Evolutionary conservation across 192 early-diverging fungal species (phyloP).

Genomic region (Podila minutissima): DNA sequence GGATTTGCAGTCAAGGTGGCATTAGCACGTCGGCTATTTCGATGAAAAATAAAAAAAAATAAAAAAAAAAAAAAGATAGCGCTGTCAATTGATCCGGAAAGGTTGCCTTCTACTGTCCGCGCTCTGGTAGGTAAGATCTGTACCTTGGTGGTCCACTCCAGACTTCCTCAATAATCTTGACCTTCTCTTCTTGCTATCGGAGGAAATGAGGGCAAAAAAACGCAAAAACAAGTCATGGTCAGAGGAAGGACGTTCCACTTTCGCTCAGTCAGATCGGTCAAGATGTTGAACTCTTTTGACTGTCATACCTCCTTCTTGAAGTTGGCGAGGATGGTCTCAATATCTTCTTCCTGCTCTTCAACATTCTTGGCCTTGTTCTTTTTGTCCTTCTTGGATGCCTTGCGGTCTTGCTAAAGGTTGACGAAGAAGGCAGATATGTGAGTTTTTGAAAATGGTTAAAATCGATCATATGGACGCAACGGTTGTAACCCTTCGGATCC

Average conservation of each 20-base stretch:
- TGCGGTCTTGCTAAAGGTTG: conserved; percentile 41
- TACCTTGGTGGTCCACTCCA: conserved; percentile 56
- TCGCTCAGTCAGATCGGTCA: background rate
- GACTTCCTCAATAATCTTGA: conserved; percentile 67
- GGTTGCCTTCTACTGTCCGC: background rate
- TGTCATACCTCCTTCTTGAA: conserved; percentile 60
- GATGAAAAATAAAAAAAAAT: background rate
- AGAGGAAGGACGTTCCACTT: conserved; percentile 5
- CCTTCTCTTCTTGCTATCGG: conserved; percentile 57
- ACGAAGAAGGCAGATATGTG: background rate
- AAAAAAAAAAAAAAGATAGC: background rate
- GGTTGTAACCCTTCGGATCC: no score
- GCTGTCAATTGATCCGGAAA: background rate
- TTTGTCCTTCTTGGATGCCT: conserved; percentile 52
- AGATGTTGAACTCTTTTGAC: background rate
- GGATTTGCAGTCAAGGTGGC: conserved; percentile 70
- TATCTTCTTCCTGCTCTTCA: conserved; percentile 72
- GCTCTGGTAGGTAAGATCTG: background rate
- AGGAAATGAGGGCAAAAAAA: background rate
- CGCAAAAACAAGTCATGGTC: background rate
- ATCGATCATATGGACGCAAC: background rate
- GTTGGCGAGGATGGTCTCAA: conserved; percentile 69
- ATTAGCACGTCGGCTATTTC: conserved; percentile 64
- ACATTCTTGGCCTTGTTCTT: conserved; percentile 56
- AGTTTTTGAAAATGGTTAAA: background rate